Evolutionary conservation across 345 rosid genomes (phyloP), one percentile per base, ranked within the genome.

Genomic region (Balakata baccata): DNA sequence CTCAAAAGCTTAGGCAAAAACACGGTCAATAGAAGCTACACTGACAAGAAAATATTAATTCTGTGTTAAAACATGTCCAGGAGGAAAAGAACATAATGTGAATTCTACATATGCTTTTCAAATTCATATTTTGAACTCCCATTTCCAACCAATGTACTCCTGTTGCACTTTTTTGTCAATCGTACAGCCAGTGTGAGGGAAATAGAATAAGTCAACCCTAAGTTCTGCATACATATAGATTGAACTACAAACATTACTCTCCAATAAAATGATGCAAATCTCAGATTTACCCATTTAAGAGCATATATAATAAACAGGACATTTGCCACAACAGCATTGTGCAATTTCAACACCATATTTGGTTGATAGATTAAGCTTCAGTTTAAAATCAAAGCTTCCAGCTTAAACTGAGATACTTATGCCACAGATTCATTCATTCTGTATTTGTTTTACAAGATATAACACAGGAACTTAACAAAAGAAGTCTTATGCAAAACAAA

Each of bases 371-470:
- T 29, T 70, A 57, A 70, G 38, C 3, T 70, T 56, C 20, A 69
- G 22, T 62, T 5, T 38, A 29, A 69, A 69, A 17, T 39, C 20
- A 56, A 56, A 54, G 64, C 51, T 69, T n/a, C 29, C 73, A 69
- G 39, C 63, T 39, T 8, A 12, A n/a, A 18, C 50, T 38, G 11
- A 2, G 9, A 13, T 58, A 25, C 39, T 41, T 23, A 29, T n/a
- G 39, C 16, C 18, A 10, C 63, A n/a, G n/a, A 46, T 11, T 47
- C 34, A 49, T 10, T 2, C 41, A 29, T 17, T 29, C 1, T 23
- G 18, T 4, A 17, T 25, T 47, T 25, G 29, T 29, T 29, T 51
- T 18, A 16, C 58, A 34, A 9, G 0, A 8, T 16, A 17, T 50
- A 38, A 50, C 11, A 50, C 17, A 50, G 18, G 56, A 41, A 53